Evolutionary conservation across 176 grass and related monocot genomes (phyloP).

Genomic region (Oryza meridionalis): DNA sequence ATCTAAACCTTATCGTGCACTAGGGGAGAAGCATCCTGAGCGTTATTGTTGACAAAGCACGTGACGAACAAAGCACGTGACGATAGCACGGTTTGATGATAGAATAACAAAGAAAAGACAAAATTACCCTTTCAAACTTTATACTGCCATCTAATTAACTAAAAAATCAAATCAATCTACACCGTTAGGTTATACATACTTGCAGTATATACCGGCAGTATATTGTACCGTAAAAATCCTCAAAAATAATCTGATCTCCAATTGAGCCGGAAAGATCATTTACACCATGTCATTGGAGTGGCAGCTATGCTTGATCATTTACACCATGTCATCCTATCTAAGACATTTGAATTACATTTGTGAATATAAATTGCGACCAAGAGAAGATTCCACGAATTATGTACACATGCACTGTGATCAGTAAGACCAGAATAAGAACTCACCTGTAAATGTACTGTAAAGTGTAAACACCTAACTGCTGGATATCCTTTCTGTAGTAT

Average conservation of each 20-base stretch:
- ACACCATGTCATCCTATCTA: not conserved
- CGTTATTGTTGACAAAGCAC: too few relatives aligned
- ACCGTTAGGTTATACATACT: too few relatives aligned
- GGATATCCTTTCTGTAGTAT: not conserved
- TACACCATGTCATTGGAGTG: not conserved
- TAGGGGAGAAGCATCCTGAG: too few relatives aligned
- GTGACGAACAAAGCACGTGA: too few relatives aligned
- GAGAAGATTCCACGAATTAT: not conserved
- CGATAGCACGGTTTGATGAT: too few relatives aligned
- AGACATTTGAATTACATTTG: not conserved
- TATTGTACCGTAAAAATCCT: too few relatives aligned
- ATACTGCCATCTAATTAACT: too few relatives aligned
- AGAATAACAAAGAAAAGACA: too few relatives aligned
- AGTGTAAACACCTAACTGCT: not conserved
- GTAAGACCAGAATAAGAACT: not conserved
- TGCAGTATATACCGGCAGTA: too few relatives aligned
- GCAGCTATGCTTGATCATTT: not conserved
- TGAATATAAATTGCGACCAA: not conserved
- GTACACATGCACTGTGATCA: not conserved
- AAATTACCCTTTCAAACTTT: too few relatives aligned
- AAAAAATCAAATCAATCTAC: too few relatives aligned
- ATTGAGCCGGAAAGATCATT: not conserved
- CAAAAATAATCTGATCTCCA: not conserved
- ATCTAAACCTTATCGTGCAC: too few relatives aligned
- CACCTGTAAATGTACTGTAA: conserved; percentile 3